Evolutionary conservation across 2,329 filamentous ascomycete species (phyloP).

Genomic region (Penicillium freii): DNA sequence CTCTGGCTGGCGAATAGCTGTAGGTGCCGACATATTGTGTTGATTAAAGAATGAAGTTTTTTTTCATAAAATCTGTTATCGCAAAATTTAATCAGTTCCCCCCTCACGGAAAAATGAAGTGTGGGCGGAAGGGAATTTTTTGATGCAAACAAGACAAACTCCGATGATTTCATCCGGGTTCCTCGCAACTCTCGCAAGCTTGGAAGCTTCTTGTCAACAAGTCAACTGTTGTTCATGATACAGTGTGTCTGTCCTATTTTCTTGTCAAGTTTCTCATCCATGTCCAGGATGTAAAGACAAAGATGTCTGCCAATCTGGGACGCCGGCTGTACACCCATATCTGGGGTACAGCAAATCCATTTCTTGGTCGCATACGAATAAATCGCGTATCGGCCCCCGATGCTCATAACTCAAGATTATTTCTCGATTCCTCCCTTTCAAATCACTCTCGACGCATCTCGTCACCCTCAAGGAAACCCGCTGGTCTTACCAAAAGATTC

Average conservation of each 20-base stretch:
- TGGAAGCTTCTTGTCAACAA: slow-evolving; percentile 9
- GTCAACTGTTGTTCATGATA: neutral
- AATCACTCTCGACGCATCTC: slow-evolving; percentile 17
- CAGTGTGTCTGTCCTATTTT: neutral
- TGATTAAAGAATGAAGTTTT: slow-evolving; percentile 1
- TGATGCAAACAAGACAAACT: slow-evolving; percentile 28
- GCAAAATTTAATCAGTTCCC: slow-evolving; percentile 27
- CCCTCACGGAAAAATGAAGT: slow-evolving; percentile 20
- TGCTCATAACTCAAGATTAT: slow-evolving; percentile 12
- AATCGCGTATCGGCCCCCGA: slow-evolving; percentile 23
- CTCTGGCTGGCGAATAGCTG: slow-evolving; percentile 24
- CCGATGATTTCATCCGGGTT: slow-evolving; percentile 25
- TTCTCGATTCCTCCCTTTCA: slow-evolving; percentile 16
- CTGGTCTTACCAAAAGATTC: slow-evolving; percentile 52
- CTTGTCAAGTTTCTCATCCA: neutral
- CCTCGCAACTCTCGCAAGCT: slow-evolving; percentile 10
- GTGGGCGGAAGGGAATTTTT: slow-evolving; percentile 21
- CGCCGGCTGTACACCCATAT: slow-evolving; percentile 48
- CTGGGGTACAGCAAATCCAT: slow-evolving; percentile 39
- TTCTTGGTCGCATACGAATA: slow-evolving; percentile 31
- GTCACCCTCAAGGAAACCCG: slow-evolving; percentile 27
- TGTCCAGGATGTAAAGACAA: slow-evolving; percentile 46
- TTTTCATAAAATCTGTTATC: slow-evolving; percentile 21
- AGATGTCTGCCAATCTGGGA: slow-evolving; percentile 49
- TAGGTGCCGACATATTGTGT: slow-evolving; percentile 26